phyloP scores from a whole-genome alignment of 352 stramenopile genomes.

The Globisporangium nodosum region DNA sequence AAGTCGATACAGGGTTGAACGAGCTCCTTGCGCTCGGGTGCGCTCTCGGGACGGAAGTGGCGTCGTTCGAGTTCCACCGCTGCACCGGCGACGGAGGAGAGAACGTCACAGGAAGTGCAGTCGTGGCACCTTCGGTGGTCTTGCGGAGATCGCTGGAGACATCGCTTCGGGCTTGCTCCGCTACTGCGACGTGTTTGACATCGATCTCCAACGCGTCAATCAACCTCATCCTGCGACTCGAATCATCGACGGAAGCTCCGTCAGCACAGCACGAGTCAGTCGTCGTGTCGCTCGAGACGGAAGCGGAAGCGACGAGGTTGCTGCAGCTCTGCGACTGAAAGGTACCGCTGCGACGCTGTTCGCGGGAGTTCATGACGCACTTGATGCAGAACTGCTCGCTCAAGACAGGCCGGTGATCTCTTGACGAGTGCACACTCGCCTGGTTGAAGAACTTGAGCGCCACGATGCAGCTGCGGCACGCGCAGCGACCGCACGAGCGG shows the following conservation, averaged over 20 bases:
- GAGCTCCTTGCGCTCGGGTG: neutral
- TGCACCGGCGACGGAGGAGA: neutral
- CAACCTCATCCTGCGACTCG: neutral
- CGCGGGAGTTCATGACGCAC: conserved; percentile 16
- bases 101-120: neutral
- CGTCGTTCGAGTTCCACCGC: neutral
- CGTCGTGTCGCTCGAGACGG: conserved; percentile 4
- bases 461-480: conserved; percentile 18
- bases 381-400: conserved; percentile 17
- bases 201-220: conserved; percentile 1
- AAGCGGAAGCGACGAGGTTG: neutral
- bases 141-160: neutral
- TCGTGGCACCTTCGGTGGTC: neutral
- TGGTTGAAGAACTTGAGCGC: conserved; percentile 17
- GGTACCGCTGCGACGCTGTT: conserved; percentile 1
- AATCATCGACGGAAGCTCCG: neutral
- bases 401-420: conserved; percentile 2
- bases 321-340: neutral
- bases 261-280: conserved; percentile 3
- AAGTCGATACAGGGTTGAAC: neutral
- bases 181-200: neutral
- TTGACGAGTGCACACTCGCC: conserved; percentile 3
- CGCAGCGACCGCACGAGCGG: conserved; percentile 14
- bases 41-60: neutral
- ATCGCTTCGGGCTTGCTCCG: neutral